Evolutionary conservation across 495 filamentous ascomycete species (phyloP).

Genomic region (Podospora bellae-mahoneyi): DNA sequence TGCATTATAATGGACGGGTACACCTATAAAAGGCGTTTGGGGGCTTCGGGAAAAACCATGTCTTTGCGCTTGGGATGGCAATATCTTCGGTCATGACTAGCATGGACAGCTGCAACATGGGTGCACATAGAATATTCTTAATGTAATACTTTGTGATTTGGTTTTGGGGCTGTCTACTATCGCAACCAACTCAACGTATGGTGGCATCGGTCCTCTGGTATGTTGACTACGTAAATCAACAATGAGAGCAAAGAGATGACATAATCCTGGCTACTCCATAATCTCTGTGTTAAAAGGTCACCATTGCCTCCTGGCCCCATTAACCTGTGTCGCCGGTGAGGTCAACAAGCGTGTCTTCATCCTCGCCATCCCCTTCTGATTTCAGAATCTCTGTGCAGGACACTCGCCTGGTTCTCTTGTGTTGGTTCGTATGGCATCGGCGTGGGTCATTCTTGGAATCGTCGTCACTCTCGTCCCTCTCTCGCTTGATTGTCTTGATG

Average conservation of each 20-base stretch:
- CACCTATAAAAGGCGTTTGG: not conserved
- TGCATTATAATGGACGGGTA: not conserved
- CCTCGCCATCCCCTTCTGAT: not conserved
- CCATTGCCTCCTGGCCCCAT: not conserved
- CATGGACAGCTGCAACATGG: not conserved
- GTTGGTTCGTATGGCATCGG: too few relatives aligned
- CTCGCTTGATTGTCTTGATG: too few relatives aligned
- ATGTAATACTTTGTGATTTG: not conserved
- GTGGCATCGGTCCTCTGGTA: too few relatives aligned
- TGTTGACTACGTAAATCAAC: too few relatives aligned
- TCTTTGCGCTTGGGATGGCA: not conserved
- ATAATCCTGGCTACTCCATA: not conserved
- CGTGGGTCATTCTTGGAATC: too few relatives aligned
- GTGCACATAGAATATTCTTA: not conserved
- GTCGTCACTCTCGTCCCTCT: too few relatives aligned
- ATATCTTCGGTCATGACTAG: not conserved
- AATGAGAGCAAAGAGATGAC: not conserved
- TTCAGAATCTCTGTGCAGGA: not conserved
- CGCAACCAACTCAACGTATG: too few relatives aligned
- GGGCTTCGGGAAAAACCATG: not conserved
- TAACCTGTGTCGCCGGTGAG: not conserved
- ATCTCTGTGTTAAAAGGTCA: not conserved
- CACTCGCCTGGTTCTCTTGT: too few relatives aligned
- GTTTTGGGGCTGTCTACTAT: not conserved
- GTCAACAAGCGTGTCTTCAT: not conserved